phyloP scores from a whole-genome alignment of 2,329 filamentous ascomycete species.

The Alternaria longipes region DNA sequence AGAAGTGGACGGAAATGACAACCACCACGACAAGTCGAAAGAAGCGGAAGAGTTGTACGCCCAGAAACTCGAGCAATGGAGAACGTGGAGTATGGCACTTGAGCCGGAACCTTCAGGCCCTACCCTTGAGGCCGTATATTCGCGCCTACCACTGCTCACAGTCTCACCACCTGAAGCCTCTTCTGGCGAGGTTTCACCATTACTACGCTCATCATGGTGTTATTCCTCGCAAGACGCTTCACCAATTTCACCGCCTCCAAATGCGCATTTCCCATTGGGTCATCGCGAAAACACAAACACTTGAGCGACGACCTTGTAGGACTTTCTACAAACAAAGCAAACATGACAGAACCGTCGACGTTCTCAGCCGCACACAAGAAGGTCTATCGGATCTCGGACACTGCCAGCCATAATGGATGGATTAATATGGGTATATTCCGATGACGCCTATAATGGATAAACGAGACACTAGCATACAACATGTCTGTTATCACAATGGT shows the following conservation, averaged over 20 bases:
- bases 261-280: constrained; percentile 15
- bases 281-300: neutral
- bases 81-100: constrained; percentile 14
- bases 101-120: neutral
- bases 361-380: neutral
- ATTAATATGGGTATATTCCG: neutral
- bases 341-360: neutral
- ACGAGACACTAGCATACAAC: neutral
- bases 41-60: constrained; percentile 22
- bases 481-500: neutral
- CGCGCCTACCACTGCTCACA: constrained; percentile 10
- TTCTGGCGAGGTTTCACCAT: constrained; percentile 17
- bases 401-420: neutral
- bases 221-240: constrained; percentile 2
- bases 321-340: neutral
- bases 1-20: constrained; percentile 23
- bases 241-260: constrained; percentile 18
- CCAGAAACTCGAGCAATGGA: constrained; percentile 21
- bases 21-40: constrained; percentile 1
- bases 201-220: constrained; percentile 17
- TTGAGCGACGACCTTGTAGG: neutral
- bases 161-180: constrained; percentile 14
- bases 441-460: neutral
- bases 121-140: neutral
- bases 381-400: neutral